These are phyloP conservation scores for Apiotrichum mycotoxinovorans DNA, from an alignment of 1,284 basidiomycete species.

Conservation along the genomic window DNA sequence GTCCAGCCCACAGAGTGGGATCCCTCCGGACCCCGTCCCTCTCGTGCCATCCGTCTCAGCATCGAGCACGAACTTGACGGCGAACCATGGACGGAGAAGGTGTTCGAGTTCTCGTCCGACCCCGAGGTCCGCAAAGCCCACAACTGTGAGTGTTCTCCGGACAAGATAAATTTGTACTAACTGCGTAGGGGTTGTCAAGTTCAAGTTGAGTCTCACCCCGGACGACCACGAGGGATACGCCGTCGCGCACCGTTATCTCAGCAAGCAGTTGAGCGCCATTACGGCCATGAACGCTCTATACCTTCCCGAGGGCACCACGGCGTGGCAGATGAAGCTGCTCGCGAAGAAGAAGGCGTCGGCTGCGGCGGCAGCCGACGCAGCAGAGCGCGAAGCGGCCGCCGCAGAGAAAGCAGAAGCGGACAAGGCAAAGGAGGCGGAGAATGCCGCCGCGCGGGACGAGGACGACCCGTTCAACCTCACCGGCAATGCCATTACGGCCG, in stretches of 20 bases:
- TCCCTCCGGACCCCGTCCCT: conserved; percentile 43
- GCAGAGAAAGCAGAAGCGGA: neutral
- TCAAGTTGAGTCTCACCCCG: conserved; percentile 23
- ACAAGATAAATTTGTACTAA: neutral
- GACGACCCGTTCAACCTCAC: conserved; percentile 1
- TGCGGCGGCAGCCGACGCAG: conserved; percentile 27
- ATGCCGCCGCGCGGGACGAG: conserved; percentile 3
- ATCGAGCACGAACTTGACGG: conserved; percentile 48
- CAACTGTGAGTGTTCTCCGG: conserved; percentile 25
- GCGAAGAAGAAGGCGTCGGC: no score
- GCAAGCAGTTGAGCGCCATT: conserved; percentile 20
- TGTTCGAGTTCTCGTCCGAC: conserved; percentile 28
- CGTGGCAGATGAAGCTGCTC: conserved; percentile 4
- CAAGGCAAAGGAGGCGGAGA: neutral
- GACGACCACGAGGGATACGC: conserved; percentile 18
- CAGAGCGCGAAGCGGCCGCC: neutral
- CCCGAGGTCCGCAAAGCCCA: conserved; percentile 20
- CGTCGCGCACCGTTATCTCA: conserved; percentile 14
- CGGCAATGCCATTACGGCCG: neutral
- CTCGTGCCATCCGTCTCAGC: conserved; percentile 53
- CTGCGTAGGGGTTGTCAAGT: conserved; percentile 41
- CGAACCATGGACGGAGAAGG: conserved; percentile 25
- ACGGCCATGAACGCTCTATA: conserved; percentile 30
- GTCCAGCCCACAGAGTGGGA: conserved; percentile 61
- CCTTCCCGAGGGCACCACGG: conserved; percentile 44